phyloP scores from a whole-genome alignment of 176 grass and related monocot species.

The Zoysia japonica region DNA sequence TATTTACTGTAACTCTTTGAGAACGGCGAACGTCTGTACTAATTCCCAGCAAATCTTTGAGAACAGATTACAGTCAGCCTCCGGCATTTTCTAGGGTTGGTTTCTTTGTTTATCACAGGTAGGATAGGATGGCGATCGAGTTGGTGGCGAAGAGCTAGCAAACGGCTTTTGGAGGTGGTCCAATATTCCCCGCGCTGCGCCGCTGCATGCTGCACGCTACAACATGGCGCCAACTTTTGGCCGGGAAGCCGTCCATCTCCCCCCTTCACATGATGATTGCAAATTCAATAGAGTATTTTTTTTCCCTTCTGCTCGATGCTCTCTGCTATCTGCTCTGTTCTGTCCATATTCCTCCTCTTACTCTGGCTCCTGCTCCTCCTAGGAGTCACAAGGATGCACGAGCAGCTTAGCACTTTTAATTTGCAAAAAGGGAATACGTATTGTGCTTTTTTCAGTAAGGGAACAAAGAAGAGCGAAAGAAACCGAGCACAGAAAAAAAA shows the following conservation, averaged over 20 bases:
- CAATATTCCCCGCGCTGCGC: conserved; percentile 21
- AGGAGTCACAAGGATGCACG: neutral
- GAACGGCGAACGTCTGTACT: neutral
- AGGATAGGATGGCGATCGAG: neutral
- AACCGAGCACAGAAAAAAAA: neutral
- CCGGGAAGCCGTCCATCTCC: neutral
- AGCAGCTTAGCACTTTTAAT: neutral
- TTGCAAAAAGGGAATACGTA: neutral
- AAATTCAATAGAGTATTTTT: neutral
- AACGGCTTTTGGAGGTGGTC: conserved; percentile 32
- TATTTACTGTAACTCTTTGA: no score
- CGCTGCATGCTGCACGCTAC: neutral
- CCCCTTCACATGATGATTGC: conserved; percentile 33
- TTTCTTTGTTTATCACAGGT: neutral
- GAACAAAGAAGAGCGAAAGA: neutral
- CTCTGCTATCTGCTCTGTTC: neutral
- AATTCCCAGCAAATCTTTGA: neutral
- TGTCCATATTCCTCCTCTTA: neutral
- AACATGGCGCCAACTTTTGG: conserved; percentile 37
- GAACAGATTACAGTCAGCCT: neutral
- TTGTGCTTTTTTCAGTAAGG: no score
- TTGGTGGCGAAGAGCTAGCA: neutral
- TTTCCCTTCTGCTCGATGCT: neutral
- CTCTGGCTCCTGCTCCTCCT: no score
- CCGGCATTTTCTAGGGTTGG: neutral